Conservation (phyloP, 257 asterid genomes). For the Solanum lignicaule region DNA sequence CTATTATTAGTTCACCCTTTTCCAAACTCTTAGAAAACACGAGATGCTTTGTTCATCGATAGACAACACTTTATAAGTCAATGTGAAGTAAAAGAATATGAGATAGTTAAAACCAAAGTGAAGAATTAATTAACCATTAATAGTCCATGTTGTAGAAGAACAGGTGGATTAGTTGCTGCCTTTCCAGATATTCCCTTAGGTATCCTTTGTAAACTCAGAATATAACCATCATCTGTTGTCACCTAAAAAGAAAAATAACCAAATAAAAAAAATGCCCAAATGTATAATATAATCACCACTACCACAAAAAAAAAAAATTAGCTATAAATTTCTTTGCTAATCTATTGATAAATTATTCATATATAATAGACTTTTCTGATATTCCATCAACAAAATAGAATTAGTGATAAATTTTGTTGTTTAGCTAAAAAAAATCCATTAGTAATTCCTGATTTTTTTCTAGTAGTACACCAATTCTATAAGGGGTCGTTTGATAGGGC, state of each 20-base stretch:
- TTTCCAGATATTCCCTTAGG: slow-evolving; percentile 32
- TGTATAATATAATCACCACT: neutral
- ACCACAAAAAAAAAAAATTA: too few relatives aligned
- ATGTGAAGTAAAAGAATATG: neutral
- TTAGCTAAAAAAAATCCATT: neutral
- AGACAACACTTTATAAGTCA: accelerated
- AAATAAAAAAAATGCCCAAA: neutral
- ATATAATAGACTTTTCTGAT: neutral
- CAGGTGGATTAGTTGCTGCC: slow-evolving; percentile 27
- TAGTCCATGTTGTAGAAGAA: slow-evolving; percentile 70
- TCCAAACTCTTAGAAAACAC: too few relatives aligned
- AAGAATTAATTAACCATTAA: slow-evolving; percentile 26
- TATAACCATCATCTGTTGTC: slow-evolving; percentile 61
- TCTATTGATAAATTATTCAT: neutral
- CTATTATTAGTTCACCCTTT: too few relatives aligned
- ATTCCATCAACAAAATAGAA: neutral
- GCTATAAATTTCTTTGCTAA: neutral
- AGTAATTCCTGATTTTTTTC: too few relatives aligned
- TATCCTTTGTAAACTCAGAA: slow-evolving; percentile 62
- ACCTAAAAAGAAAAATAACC: slow-evolving; percentile 23
- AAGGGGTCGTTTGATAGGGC: neutral
- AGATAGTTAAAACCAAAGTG: neutral
- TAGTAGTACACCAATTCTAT: too few relatives aligned
- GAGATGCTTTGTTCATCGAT: too few relatives aligned
- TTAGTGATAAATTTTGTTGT: neutral